These are phyloP conservation scores for Taphrina wiesneri DNA, from an alignment of 1,139 yeast genomes.

Conservation along the genomic window DNA sequence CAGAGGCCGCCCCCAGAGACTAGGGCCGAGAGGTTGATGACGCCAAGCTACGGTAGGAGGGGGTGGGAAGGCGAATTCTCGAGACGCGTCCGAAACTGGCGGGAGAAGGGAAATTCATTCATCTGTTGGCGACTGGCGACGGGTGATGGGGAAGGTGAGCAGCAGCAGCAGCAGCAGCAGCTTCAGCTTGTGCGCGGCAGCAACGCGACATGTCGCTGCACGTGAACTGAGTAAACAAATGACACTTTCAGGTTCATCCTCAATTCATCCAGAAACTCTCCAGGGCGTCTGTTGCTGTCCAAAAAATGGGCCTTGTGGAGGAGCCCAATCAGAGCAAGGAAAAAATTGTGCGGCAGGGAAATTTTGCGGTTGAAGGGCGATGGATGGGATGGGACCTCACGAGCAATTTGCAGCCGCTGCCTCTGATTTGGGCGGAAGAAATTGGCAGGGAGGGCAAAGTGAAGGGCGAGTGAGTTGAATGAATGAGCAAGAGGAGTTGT, in stretches of 20 bases:
- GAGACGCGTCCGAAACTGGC: slow-evolving; percentile 3
- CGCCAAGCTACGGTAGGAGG: background rate
- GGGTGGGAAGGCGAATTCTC: background rate
- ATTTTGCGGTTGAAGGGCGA: background rate
- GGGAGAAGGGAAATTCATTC: background rate
- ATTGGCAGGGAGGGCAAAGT: too few species aligned
- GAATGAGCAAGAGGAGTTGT: background rate
- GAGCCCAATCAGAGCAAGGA: background rate
- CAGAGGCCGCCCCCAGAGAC: too few species aligned
- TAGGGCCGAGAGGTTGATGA: too few species aligned
- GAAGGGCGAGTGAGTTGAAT: background rate
- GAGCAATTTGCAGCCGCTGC: background rate
- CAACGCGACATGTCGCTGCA: background rate
- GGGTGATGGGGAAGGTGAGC: background rate
- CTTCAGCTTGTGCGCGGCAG: background rate
- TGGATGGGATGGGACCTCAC: too few species aligned
- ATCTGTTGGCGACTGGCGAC: slow-evolving; percentile 1
- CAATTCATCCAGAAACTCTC: background rate
- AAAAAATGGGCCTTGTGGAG: background rate
- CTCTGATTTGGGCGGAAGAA: too few species aligned
- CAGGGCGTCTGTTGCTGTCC: background rate
- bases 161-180: background rate
- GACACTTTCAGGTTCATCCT: background rate
- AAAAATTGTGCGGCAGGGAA: background rate
- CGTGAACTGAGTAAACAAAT: background rate